Conservation (phyloP, 139 green algal species). For the Chlamydomonas sphaeroides region DNA sequence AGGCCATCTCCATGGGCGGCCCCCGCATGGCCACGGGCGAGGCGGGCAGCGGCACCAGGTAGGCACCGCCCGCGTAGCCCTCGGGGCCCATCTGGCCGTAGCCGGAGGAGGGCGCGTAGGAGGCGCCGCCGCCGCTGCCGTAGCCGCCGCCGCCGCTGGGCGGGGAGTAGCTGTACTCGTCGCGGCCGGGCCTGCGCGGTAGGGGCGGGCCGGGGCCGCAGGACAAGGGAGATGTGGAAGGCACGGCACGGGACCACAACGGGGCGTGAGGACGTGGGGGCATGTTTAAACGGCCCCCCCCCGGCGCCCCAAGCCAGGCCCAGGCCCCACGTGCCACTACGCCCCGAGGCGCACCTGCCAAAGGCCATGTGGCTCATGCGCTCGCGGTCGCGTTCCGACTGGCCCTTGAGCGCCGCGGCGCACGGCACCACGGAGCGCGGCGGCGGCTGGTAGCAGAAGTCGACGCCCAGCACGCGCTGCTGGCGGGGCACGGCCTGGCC, state of each 20-base stretch:
- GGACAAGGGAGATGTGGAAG: no score
- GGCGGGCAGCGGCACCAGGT: slow-evolving; percentile 27
- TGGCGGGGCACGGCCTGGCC: slow-evolving; percentile 79
- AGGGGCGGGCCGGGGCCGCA: no score
- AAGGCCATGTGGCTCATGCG: no score
- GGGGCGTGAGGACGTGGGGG: no score
- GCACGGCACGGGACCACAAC: no score
- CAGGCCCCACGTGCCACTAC: no score
- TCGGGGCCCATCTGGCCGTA: neutral
- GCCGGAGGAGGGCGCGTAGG: neutral
- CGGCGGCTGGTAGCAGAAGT: slow-evolving; percentile 92
- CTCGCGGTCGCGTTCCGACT: no score
- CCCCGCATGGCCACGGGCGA: slow-evolving; percentile 1
- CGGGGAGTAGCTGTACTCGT: slow-evolving; percentile 25
- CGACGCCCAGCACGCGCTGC: slow-evolving; percentile 82
- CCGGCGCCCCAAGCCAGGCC: no score
- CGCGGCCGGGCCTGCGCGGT: neutral
- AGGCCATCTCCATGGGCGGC: no score
- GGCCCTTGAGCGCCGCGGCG: slow-evolving; percentile 77
- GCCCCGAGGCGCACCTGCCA: no score
- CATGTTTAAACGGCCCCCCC: no score
- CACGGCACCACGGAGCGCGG: slow-evolving; percentile 79
- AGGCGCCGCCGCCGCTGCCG: neutral
- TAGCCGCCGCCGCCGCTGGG: neutral
- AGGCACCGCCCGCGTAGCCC: neutral